Base-by-base conservation (phyloP, 2,329 filamentous ascomycete genomes). In the Ceratocystis harringtonii region DNA sequence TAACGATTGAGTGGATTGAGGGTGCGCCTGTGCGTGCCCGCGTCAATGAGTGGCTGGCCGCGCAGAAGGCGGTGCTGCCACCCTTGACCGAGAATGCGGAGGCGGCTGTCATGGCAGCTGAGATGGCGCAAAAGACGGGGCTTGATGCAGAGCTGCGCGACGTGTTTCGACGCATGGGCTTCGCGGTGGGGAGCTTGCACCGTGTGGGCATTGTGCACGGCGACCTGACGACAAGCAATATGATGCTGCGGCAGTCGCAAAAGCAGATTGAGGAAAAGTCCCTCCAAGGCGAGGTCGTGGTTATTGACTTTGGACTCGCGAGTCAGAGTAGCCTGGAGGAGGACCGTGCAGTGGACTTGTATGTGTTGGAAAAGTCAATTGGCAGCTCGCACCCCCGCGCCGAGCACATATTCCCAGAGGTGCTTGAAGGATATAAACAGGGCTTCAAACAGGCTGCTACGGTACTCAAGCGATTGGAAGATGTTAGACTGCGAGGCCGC, bases 231-330 rank as follows among this genome's bases (percentile, higher is more conserved):
- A 99, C 92, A 69, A 96, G 92, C 76, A 99, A 99, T 76, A 81
- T 99, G 77, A 96, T 99, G 87, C 73, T 97, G 70, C 74, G 83
- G 68, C 61, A 65, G 45, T 78, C 79, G 15, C 72, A 71, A 22
- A 63, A 67, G 68, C 65, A 70, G 64, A 30, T 69, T 50, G 69
- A 70, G n/a, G 55, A 67, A 55, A 66, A 28, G 66, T 68, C 67
- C 15, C 71, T 86, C 66, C 79, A 83, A 1, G 92, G 90, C 1
- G 87, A 95, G 64, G 82, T 99, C 66, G 85, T 95, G 25, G 79
- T 97, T 45, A 97, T 97, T 73, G 94, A 99, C 76, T 95, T 99
- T 72, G 94, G 94, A 0, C 83, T 99, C 22, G 91, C 92, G 15
- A 87, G 83, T 70, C 88, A 92, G 75, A 89, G 86, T 68, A 77